Base-by-base conservation (phyloP, 768 basidiomycete species). In the Piloderma croceum region DNA sequence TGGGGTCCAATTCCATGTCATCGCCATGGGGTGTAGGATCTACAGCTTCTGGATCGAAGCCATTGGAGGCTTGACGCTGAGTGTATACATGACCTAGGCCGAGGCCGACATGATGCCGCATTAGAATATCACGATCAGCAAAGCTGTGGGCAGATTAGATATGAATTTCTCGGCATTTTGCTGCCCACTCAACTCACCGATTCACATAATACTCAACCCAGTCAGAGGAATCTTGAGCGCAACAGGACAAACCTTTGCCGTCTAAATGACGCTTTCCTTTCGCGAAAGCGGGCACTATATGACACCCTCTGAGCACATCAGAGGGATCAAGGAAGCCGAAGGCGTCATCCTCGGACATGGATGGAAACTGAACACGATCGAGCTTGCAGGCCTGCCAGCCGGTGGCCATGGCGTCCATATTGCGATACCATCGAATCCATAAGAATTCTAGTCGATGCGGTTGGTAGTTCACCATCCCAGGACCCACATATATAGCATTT, bases 151-250 rank as follows among this genome's bases (percentile, higher is more conserved):
- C 21, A 18, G 22, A 18, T 29, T 29, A 29, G 27, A 9, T 9
- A 9, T 9, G 27, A 15, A 15, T 9, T 9, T 9, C 9, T 29
- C 27, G 15, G 15, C 10, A 29, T 29, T 29, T n/a, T n/a, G n/a
- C 10, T 9, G 15, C 27, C 9, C 27, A 18, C 4, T 6, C 11
- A 6, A 22, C 29, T 1, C 21, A 47, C 46, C 38, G 0, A 24
- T 47, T 47, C n/a, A 47, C 21, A 41, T 47, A 47, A 24, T 47
- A 47, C 7, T 3, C 17, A 7, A 19, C 25, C 43, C 43, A 45
- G 32, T 47, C 39, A 12, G 24, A 13, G 5, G 39, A 32, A 37
- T 24, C 37, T 12, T 19, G 13, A 3, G 43, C 11, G 43, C 42
- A 3, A 24, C 24, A 29, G 23, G 43, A 13, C 7, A 3, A 29